Percentiles rank a stretch among this genome's conserved stretches.
These are phyloP conservation scores for Zalerion maritima DNA, from an alignment of 495 filamentous ascomycete genomes.

Conservation along the genomic window DNA sequence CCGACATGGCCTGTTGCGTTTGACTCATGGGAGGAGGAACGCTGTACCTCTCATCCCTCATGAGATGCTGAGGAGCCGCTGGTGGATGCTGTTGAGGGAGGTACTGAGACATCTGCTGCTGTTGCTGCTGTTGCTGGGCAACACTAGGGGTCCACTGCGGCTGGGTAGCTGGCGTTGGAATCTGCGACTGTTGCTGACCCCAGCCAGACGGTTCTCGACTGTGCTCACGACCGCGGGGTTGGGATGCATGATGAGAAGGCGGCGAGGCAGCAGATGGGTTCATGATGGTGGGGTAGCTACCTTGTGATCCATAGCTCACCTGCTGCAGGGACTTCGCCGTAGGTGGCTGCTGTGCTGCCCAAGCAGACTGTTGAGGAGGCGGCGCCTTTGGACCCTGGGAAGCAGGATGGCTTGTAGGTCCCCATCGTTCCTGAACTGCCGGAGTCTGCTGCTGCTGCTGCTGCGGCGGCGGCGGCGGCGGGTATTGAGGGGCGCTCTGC, in stretches of 20 bases:
- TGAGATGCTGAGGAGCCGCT: too few species aligned
- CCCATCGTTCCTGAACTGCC: constrained; percentile 6
- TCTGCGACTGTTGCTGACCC: constrained; percentile 5
- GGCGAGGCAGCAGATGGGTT: constrained; percentile 15
- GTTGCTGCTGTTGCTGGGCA: constrained; percentile 10
- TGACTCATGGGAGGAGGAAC: too few species aligned
- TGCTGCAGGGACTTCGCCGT: constrained; percentile 10
- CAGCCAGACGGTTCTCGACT: constrained; percentile 9
- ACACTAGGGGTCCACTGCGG: constrained; percentile 6
- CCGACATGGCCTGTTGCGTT: too few species aligned
- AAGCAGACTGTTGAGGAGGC: too few species aligned
- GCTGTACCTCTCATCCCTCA: too few species aligned
- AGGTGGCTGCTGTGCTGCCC: too few species aligned
- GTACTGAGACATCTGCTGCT: constrained; percentile 10
- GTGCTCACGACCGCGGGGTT: too few species aligned
- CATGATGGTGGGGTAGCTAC: constrained; percentile 5
- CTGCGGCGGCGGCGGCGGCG: too few species aligned
- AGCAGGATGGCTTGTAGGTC: too few species aligned
- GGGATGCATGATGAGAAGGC: constrained; percentile 13
- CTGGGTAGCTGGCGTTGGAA: constrained; percentile 10
- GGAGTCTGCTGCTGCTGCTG: constrained; percentile 4
- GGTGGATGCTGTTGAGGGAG: constrained; percentile 14
- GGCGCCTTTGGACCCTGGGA: too few species aligned
- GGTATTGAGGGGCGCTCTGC: constrained; percentile 23
- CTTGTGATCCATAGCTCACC: constrained; percentile 2